Percentiles rank a stretch among this genome's conserved stretches.
These are phyloP conservation scores for Gonapodya sp. DNA, from an alignment of 192 early-diverging fungal species.

Conservation along the genomic window DNA sequence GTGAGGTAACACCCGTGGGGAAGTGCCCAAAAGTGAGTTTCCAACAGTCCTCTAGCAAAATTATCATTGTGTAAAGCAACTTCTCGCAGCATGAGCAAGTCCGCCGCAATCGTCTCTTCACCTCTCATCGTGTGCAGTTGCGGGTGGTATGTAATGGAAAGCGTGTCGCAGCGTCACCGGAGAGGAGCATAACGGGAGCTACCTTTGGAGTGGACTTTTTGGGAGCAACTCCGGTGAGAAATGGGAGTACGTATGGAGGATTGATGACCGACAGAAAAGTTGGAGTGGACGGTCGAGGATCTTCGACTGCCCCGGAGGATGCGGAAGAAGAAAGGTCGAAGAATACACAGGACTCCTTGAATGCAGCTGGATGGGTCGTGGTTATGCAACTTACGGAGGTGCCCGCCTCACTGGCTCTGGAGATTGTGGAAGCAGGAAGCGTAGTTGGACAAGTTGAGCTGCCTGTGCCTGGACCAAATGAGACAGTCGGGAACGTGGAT, in stretches of 20 bases:
- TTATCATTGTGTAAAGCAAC: background rate
- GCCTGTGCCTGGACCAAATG: background rate
- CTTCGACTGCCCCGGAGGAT: background rate
- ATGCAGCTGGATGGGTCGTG: background rate
- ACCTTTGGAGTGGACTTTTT: background rate
- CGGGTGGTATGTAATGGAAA: background rate
- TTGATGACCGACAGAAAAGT: background rate
- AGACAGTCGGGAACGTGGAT: background rate
- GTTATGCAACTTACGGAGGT: background rate
- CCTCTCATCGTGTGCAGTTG: background rate
- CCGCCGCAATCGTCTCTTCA: background rate
- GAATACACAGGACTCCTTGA: background rate
- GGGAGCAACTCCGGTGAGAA: background rate
- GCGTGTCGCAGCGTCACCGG: background rate
- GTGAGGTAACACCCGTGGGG: background rate
- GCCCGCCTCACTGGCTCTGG: background rate
- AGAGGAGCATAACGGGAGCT: background rate
- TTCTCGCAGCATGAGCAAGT: background rate
- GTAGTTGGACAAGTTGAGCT: background rate
- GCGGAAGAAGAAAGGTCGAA: background rate
- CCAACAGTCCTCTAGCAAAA: background rate
- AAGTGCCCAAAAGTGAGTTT: background rate
- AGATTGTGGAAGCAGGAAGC: background rate
- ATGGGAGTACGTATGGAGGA: background rate
- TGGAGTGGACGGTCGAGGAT: background rate